Evolutionary conservation across 192 early-diverging fungal genomes (phyloP), one percentile per base, ranked within the genome.

Genomic region (Coemansia sp.): DNA sequence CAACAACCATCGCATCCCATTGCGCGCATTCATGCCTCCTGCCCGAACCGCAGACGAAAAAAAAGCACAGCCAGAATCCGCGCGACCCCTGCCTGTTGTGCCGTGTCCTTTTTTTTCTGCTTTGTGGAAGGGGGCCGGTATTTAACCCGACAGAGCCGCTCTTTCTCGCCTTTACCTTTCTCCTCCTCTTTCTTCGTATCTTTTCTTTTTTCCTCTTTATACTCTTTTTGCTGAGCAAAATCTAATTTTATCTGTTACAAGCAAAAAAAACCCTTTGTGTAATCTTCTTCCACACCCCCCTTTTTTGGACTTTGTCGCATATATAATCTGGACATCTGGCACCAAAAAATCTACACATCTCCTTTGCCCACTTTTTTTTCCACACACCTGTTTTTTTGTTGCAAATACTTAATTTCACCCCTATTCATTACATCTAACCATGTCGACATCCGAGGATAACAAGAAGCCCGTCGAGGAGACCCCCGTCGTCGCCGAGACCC

Each of bases 161-260:
- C 55, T 22, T 36, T 57, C 17, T 34, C 59, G 59, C 59, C 35
- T 58, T 57, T 42, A 54, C 49, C 35, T 46, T 46, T 59, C 45
- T 46, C 20, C 19, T n/a, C 53, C 56, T 48, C 64, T 40, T 40
- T 70, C 58, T 59, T 46, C 41, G 25, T 50, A 55, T 54, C 54
- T 52, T 40, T 66, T 49, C 55, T 42, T 54, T 65, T 45, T 65
- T 65, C 7, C 59, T 35, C 35, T 53, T 62, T 53, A 54, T 68
- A 58, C 58, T 72, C 66, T 61, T 74, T 79, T 71, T 71, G 71
- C 76, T 69, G 71, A 67, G 76, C 71, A 71, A 70, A 70, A 69
- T 65, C 57, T 68, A 59, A 61, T 54, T 53, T 52, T 58, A 58
- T 62, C 42, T 74, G 73, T 74, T 74, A 74, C 73, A 61, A 50